These are phyloP conservation scores for Blastocystis sp. DNA, from an alignment of 352 stramenopile genomes.

Conservation along the genomic window DNA sequence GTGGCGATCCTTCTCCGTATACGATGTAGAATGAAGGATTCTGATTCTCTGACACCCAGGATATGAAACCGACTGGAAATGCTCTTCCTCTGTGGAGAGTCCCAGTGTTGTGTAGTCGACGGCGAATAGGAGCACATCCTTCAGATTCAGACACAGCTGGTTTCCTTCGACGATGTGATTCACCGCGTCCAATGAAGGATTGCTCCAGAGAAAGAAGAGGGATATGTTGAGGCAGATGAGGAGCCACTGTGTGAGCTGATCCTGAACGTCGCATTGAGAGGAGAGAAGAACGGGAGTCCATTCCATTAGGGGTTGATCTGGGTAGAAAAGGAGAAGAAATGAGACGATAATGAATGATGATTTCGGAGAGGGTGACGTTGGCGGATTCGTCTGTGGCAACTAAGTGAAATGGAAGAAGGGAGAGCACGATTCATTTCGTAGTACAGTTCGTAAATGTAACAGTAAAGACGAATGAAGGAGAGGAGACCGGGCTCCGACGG, in stretches of 20 bases:
- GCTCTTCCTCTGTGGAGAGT: background rate
- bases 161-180: slow-evolving; percentile 1
- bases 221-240: slow-evolving; percentile 12
- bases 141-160: background rate
- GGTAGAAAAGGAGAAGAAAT: background rate
- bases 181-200: background rate
- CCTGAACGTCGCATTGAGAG: background rate
- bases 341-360: background rate
- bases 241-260: slow-evolving; percentile 24
- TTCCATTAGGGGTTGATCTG: slow-evolving; percentile 36
- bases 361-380: background rate
- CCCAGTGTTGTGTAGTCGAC: slow-evolving; percentile 9
- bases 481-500: background rate
- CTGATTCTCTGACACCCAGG: no score
- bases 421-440: slow-evolving; percentile 14
- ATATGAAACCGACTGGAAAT: background rate
- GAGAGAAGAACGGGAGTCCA: background rate
- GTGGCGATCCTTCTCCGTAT: background rate
- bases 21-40: background rate
- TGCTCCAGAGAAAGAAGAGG: background rate
- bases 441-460: slow-evolving; percentile 30
- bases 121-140: background rate
- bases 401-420: background rate
- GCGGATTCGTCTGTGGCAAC: background rate
- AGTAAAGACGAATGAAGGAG: background rate